Evolutionary conservation across 2,329 filamentous ascomycete genomes (phyloP), one percentile per base, ranked within the genome.

Genomic region (Fusarium caatingaense): DNA sequence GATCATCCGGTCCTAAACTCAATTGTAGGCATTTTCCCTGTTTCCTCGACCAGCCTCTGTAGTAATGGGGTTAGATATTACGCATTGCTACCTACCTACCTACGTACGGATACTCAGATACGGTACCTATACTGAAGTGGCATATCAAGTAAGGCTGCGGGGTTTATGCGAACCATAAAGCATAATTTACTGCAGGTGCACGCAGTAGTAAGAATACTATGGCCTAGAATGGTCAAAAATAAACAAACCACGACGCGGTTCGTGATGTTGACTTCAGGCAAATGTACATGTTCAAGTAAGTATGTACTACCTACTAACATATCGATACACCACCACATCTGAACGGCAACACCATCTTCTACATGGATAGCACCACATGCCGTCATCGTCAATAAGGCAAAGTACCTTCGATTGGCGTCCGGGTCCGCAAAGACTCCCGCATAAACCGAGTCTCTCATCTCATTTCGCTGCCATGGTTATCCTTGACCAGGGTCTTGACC

Each of bases 401-500:
- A n/a, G 34, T 37, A 51, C 56, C 8, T 32, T 30, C 44, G 55
- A 47, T 47, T 25, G 18, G 32, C 53, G 44, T 50, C 34, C 23
- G n/a, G 15, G 51, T 53, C 56, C 58, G 70, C 70, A 73, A 71
- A 47, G 66, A 56, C 56, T 47, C 27, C 56, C 56, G 60, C 56
- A 56, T 63, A 42, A 53, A 53, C n/a, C n/a, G 23, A 42, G 23
- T 42, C 49, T 27, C n/a, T 63, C 60, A 72, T 71, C 67, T 72
- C 67, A 72, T 72, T 72, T 72, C 69, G 55, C 66, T 61, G 54
- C 64, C 66, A 66, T 66, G 64, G 49, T 55, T 60, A 42, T 63
- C 48, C 37, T 59, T 41, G 51, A 55, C 70, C 60, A 42, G 70
- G 70, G 47, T 57, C 25, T 50, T 47, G 30, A 64, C 28, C 69